Evolutionary conservation across 75 land plant species (phyloP).

Genomic region (Ceratopteris richardii): DNA sequence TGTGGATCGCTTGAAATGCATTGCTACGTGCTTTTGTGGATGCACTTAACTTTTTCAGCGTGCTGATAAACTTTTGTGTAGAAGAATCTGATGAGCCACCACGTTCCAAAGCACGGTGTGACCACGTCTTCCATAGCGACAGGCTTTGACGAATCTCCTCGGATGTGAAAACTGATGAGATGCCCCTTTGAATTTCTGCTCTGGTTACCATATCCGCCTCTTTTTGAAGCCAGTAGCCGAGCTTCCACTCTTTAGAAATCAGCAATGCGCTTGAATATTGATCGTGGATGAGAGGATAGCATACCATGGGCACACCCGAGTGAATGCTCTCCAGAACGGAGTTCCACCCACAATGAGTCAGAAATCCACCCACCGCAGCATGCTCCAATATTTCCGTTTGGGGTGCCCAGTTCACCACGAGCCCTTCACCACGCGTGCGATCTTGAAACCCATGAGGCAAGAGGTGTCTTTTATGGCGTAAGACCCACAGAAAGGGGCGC

Average conservation of each 20-base stretch:
- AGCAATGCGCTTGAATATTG: background rate
- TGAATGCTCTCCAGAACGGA: conserved; percentile 13
- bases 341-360: conserved; percentile 18
- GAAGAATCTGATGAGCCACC: too few species aligned
- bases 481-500: conserved; percentile 55
- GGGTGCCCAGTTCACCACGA: conserved; percentile 11
- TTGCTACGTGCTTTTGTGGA: too few species aligned
- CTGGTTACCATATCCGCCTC: background rate
- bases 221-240: background rate
- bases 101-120: too few species aligned
- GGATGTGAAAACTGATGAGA: too few species aligned
- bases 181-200: too few species aligned
- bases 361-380: conserved; percentile 10
- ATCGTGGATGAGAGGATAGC: conserved; percentile 1
- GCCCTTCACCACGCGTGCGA: background rate
- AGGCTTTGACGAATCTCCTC: too few species aligned
- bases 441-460: background rate
- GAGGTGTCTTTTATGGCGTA: conserved; percentile 11
- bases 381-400: conserved; percentile 5
- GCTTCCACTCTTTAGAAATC: conserved; percentile 3
- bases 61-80: too few species aligned
- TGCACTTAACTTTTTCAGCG: too few species aligned
- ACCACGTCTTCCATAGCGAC: too few species aligned
- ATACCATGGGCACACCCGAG: conserved; percentile 10
- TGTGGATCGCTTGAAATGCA: too few species aligned